These are phyloP conservation scores for Plasmodium gaboni DNA, from an alignment of 169 alveolate genomes.

Conservation along the genomic window DNA sequence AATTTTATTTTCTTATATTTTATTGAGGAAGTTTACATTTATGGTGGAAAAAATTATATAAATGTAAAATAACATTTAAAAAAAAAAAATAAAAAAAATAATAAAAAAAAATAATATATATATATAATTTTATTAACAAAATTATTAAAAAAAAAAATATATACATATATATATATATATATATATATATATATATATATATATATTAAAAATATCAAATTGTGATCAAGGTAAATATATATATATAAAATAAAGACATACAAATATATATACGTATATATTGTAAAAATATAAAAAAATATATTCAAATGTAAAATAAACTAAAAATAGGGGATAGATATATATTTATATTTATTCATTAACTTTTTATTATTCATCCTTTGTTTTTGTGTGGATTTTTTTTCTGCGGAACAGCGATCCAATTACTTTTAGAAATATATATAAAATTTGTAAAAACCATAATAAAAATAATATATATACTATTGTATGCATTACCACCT, in stretches of 20 bases:
- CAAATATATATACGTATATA: no score
- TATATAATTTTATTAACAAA: neutral
- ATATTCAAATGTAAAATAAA: conserved; percentile 22
- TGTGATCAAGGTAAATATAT: neutral
- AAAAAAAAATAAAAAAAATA: neutral
- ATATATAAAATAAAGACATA: no score
- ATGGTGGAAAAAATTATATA: no score
- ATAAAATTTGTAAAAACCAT: conserved; percentile 29
- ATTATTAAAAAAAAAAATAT: neutral
- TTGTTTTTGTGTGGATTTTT: conserved; percentile 28
- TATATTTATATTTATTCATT: neutral
- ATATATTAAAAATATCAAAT: no score
- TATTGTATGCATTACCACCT: conserved; percentile 19
- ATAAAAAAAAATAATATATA: neutral
- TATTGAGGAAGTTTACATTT: no score
- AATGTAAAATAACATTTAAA: neutral
- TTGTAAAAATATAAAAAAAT: neutral
- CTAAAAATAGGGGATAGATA: neutral
- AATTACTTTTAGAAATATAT: conserved; percentile 15
- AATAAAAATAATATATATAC: conserved; percentile 36
- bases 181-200: no score
- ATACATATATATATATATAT: no score
- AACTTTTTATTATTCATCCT: conserved; percentile 2
- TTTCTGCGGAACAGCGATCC: neutral
- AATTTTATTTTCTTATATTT: no score